A percentile compares a stretch with the other conserved stretches of the same genome.
Conservation (phyloP, 257 asterid genomes). For the Nicotiana undulata region DNA sequence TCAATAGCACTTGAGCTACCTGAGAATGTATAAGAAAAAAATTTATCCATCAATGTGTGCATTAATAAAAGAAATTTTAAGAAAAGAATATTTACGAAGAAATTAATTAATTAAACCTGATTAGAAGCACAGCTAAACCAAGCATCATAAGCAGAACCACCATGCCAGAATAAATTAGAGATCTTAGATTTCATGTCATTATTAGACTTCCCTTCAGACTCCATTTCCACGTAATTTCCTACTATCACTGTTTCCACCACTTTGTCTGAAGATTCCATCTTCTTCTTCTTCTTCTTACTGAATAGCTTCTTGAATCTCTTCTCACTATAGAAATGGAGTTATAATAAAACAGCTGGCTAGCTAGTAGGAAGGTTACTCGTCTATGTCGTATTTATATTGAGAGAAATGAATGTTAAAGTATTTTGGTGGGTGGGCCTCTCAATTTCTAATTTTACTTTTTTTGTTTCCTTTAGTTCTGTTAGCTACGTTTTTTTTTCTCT, state of each 20-base stretch:
- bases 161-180: conserved; percentile 75
- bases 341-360: conserved; percentile 14
- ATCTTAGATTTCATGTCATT: conserved; percentile 40
- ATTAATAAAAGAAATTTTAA: background rate
- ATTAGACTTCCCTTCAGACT: conserved; percentile 41
- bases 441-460: background rate
- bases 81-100: background rate
- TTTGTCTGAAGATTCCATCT: conserved; percentile 59
- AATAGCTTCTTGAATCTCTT: background rate
- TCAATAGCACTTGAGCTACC: conserved; percentile 90
- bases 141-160: conserved; percentile 92
- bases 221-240: conserved; percentile 78
- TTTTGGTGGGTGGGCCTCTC: background rate
- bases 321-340: conserved; percentile 7
- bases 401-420: background rate
- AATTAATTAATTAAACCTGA: conserved; percentile 29
- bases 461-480: no score
- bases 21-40: conserved; percentile 4
- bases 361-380: conserved; percentile 1
- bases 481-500: no score
- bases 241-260: conserved; percentile 56
- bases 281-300: background rate
- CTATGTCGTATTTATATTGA: conserved; percentile 4
- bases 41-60: background rate
- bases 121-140: conserved; percentile 96